Conservation (phyloP, 2,329 filamentous ascomycete genomes). For the Diaporthe velutina region DNA sequence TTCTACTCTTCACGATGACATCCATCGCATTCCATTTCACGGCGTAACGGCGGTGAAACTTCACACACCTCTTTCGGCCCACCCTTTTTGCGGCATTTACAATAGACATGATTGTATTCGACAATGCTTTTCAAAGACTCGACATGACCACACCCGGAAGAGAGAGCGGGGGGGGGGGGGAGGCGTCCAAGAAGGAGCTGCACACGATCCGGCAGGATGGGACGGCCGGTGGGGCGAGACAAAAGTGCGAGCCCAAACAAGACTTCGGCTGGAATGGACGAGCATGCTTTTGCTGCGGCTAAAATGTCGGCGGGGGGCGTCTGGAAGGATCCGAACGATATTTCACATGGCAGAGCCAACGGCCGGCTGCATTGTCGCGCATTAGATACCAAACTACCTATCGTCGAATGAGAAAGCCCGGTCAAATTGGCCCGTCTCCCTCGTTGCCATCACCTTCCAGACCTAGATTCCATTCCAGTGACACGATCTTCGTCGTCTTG, state of each 20-base stretch:
- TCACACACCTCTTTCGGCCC: background rate
- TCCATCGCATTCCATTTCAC: slow-evolving; percentile 11
- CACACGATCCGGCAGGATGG: slow-evolving; percentile 20
- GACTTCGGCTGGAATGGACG: slow-evolving; percentile 19
- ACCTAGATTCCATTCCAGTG: background rate
- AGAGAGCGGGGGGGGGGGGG: background rate
- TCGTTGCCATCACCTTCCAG: background rate
- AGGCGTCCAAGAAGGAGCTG: background rate
- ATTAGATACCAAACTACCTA: slow-evolving; percentile 17
- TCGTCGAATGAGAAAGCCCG: slow-evolving; percentile 1
- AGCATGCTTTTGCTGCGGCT: slow-evolving; percentile 10
- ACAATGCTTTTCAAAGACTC: background rate
- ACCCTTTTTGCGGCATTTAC: slow-evolving; percentile 12
- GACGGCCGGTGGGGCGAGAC: background rate
- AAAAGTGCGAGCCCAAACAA: background rate
- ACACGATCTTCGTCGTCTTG: too few species aligned
- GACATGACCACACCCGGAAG: background rate
- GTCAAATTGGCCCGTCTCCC: background rate
- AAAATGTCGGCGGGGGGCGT: background rate
- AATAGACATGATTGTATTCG: slow-evolving; percentile 8
- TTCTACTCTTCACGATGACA: slow-evolving; percentile 14
- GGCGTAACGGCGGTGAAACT: slow-evolving; percentile 21
- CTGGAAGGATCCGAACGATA: background rate
- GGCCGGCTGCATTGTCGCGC: slow-evolving; percentile 25
- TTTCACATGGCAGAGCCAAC: slow-evolving; percentile 14